Conservation (phyloP, 2,329 filamentous ascomycete species). For the Sporothrix inflata region DNA sequence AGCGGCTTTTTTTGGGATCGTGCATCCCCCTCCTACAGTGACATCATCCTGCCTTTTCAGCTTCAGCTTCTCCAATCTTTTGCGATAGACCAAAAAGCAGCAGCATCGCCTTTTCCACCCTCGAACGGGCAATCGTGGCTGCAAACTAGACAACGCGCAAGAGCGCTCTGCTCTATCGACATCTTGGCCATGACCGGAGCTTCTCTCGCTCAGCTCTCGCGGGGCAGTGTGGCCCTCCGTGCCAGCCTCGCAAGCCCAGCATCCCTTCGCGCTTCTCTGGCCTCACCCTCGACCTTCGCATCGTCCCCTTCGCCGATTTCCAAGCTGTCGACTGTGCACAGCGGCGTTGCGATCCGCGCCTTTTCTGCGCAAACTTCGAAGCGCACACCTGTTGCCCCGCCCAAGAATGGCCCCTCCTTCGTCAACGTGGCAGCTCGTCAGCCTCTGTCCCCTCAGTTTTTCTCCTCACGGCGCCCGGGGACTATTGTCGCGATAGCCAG, state of each 20-base stretch:
- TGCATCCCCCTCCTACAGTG: conserved; percentile 19
- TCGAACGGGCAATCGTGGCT: background rate
- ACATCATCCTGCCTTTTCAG: conserved; percentile 24
- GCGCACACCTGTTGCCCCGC: background rate
- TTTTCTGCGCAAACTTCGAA: conserved; percentile 21
- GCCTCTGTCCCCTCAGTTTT: conserved; percentile 16
- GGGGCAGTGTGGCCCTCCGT: conserved; percentile 15
- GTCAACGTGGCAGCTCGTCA: background rate
- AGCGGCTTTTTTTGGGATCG: conserved; percentile 24
- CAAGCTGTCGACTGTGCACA: background rate
- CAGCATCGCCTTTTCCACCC: background rate
- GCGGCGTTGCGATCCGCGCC: background rate
- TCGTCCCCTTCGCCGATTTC: background rate
- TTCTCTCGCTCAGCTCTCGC: conserved; percentile 19
- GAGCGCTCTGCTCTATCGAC: background rate
- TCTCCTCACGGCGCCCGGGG: conserved; percentile 21
- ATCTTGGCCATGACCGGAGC: conserved; percentile 27
- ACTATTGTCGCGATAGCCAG: background rate
- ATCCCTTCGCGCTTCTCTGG: background rate
- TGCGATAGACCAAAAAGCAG: background rate
- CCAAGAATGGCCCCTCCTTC: background rate
- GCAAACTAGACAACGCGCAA: background rate
- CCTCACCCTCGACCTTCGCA: background rate
- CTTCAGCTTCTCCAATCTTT: background rate
- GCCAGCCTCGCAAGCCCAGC: background rate